Evolutionary conservation across 2,329 filamentous ascomycete species (phyloP), one percentile per base, ranked within the genome.

Genomic region (Penicillium sp.): DNA sequence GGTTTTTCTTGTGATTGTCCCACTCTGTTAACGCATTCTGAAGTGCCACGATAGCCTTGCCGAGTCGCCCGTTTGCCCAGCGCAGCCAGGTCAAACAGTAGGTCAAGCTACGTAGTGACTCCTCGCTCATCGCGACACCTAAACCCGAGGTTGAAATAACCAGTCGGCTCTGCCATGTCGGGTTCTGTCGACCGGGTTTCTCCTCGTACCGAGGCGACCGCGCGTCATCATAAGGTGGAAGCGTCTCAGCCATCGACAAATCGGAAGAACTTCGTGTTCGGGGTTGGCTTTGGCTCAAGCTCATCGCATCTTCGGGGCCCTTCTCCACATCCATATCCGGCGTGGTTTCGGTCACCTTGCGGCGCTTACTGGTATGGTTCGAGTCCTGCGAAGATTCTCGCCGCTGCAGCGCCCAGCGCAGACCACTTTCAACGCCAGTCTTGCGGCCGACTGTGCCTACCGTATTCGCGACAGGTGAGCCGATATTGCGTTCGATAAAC

Each of bases 91-190:
- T 83, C 2, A 98, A 79, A 62, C 93, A 97, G 67, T 92, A 93
- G 66, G 91, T 92, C 43, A 99, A 79, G 60, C 89, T 95, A 51
- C 88, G 85, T 9, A 97, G 78, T 23, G 91, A 96, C 68, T 95
- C 89, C 19, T 96, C 89, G 67, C 90, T 96, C 83, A 99, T 92
- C 1, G 95, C 92, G 16, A 96, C 88, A 62, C 92, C 92, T 1
- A 98, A 83, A 0, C 92, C 93, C 0, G 92, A 96, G 0, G 93
- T 97, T 5, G 91, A 93, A 72, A 96, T 90, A 64, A 96, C 90
- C 19, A 97, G 80, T 14, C 92, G 87, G 11, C 90, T 91, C 60
- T 90, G 91, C 92, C 92, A 96, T 42, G 80, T 82, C 11, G 75
- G 71, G 45, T 73, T 62, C 64, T 70, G 68, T 53, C 70, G 67